phyloP scores from a whole-genome alignment of 345 rosid genomes.

The Murraya paniculata region DNA sequence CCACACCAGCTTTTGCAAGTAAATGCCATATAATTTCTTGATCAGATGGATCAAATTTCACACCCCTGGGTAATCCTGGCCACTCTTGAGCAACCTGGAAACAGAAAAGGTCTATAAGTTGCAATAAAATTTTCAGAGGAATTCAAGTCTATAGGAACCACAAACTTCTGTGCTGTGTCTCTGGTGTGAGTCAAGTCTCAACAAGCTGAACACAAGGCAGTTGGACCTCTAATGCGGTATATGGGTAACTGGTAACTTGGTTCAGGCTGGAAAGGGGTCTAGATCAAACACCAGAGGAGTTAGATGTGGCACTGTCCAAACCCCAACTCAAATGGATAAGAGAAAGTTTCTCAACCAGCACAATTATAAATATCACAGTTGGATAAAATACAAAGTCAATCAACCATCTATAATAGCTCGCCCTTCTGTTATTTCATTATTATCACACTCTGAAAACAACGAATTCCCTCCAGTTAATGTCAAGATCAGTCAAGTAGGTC shows the following conservation, averaged over 20 bases:
- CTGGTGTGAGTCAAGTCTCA: neutral
- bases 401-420: too few species aligned
- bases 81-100: constrained; percentile 71
- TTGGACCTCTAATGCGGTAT: neutral
- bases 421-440: neutral
- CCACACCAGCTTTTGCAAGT: constrained; percentile 59
- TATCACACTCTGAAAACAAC: neutral
- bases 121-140: neutral
- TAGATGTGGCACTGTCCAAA: too few species aligned
- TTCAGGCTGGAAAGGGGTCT: too few species aligned
- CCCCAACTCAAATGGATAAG: too few species aligned
- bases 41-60: constrained; percentile 94
- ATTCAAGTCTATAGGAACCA: neutral
- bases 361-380: too few species aligned
- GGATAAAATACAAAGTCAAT: too few species aligned
- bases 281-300: too few species aligned
- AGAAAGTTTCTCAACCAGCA: too few species aligned
- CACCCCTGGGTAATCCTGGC: constrained; percentile 96
- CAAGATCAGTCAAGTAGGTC: neutral
- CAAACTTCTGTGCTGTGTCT: neutral
- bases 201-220: neutral
- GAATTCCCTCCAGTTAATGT: neutral
- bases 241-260: too few species aligned
- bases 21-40: constrained; percentile 90
- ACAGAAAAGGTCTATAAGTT: neutral